A percentile compares a stretch with the other conserved stretches of the same genome.
Evolutionary conservation across 2,329 filamentous ascomycete species (phyloP).

Genomic region (Escovopsis sp.): DNA sequence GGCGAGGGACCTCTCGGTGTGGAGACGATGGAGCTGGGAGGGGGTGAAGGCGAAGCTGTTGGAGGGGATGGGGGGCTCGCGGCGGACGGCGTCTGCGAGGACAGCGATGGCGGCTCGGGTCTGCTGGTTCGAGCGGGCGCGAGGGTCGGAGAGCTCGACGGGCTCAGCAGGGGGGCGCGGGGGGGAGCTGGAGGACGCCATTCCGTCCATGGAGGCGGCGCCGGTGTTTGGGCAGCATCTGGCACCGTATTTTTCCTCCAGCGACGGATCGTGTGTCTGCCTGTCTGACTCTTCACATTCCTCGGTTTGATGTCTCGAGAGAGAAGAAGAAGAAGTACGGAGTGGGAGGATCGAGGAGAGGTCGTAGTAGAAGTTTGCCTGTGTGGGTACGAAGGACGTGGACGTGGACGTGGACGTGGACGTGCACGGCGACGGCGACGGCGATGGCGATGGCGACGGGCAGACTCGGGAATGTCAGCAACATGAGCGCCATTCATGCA

Average conservation of each 20-base stretch:
- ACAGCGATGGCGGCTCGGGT: background rate
- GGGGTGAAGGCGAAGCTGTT: conserved; percentile 40
- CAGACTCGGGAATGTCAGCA: too few species aligned
- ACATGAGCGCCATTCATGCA: too few species aligned
- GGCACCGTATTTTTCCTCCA: conserved; percentile 1
- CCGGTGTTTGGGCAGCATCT: conserved; percentile 7
- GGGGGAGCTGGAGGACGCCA: conserved; percentile 8
- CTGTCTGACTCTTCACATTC: background rate
- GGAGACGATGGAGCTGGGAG: conserved; percentile 35
- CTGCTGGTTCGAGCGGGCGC: background rate
- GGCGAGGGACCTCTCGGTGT: conserved; percentile 32
- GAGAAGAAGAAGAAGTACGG: background rate
- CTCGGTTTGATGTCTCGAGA: background rate
- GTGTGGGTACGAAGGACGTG: too few species aligned
- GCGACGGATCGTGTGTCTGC: background rate
- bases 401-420: too few species aligned
- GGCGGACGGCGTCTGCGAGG: conserved; percentile 11
- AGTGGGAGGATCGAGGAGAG: too few species aligned
- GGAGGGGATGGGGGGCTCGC: conserved; percentile 12
- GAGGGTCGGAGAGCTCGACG: conserved; percentile 1
- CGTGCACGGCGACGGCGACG: too few species aligned
- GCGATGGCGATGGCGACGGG: too few species aligned
- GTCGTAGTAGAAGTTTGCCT: background rate
- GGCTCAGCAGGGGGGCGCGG: conserved; percentile 3
- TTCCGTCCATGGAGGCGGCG: conserved; percentile 15